Conservation (phyloP, 2,329 filamentous ascomycete genomes). For the Alternaria infectoria region DNA sequence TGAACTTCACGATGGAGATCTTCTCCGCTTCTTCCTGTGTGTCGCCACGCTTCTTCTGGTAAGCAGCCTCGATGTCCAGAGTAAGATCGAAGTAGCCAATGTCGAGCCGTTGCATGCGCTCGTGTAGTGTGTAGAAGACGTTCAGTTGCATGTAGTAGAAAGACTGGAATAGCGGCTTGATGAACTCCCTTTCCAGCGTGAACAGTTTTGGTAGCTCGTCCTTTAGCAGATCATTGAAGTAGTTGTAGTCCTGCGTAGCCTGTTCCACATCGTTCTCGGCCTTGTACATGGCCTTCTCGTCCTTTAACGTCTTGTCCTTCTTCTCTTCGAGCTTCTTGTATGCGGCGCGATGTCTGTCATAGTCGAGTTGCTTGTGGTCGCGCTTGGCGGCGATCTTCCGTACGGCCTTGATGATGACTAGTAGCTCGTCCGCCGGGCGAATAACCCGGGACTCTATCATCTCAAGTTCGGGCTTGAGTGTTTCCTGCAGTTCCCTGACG, state of each 20-base stretch:
- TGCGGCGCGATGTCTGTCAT: conserved; percentile 80
- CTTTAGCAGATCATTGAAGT: conserved; percentile 97
- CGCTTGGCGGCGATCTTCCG: conserved; percentile 87
- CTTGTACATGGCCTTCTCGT: conserved; percentile 97
- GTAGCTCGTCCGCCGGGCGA: conserved; percentile 87
- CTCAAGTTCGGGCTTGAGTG: conserved; percentile 87
- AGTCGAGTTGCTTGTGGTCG: conserved; percentile 97
- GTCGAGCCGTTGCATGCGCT: conserved; percentile 96
- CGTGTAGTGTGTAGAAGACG: conserved; percentile 97
- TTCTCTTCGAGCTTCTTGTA: conserved; percentile 97
- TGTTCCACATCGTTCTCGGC: conserved; percentile 90
- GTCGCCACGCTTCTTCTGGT: conserved; percentile 85
- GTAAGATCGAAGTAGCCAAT: conserved; percentile 98
- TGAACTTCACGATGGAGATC: conserved; percentile 87
- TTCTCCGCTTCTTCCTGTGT: conserved; percentile 85
- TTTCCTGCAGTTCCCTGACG: conserved; percentile 87
- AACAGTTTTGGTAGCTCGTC: conserved; percentile 95
- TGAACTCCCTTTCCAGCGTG: conserved; percentile 87
- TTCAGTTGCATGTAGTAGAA: conserved; percentile 99
- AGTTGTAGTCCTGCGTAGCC: conserved; percentile 94
- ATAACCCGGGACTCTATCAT: conserved; percentile 96
- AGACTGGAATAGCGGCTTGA: conserved; percentile 94
- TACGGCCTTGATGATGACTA: conserved; percentile 94
- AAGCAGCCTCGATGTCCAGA: conserved; percentile 89
- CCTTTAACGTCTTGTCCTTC: conserved; percentile 94